Base-by-base conservation (phyloP, 2,329 filamentous ascomycete genomes). In the Ascochyta lentis region DNA sequence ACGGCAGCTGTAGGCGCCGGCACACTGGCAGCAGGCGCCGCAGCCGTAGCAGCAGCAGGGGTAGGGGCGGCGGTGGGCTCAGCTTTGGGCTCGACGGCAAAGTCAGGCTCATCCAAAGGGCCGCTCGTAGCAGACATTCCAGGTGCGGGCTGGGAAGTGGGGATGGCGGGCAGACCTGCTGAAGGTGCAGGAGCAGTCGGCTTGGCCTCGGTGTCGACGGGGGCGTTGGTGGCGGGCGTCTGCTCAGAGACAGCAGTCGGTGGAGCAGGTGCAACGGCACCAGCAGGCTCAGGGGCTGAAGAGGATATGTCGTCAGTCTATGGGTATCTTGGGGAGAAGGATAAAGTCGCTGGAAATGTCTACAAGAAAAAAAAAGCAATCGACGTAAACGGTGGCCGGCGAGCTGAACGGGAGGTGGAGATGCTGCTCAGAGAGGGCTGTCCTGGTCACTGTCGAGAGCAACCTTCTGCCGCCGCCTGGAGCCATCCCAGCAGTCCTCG, bases 91-190 rank as follows among this genome's bases (percentile, higher is more conserved):
- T 68, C 65, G 16, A 61, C 58, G 24, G 55, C 56, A 35, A 75
- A 71, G 49, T 68, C 63, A 24, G 66, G 67, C 46, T 73, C 64
- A 23, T 74, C 72, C 64, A 77, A 54, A 9, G 74, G 74, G 15
- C 74, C 74, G 31, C 71, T 75, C 9, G 74, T 77, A 12, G 74
- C 74, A 33, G 71, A 75, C 74, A 76, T 76, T 31, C 73, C 73
- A 16, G 70, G 70, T 22, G 71, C 72, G 23, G 68, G 66, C 58
- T 69, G 64, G 12, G 59, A 60, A 7, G 63, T 50, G 4, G 73
- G 70, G 37, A 72, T 50, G 2, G 29, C 41, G 22, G 55, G 55
- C 10, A 53, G 41, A 4, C 49, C 44, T 19, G 55, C 51, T 5
- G 54, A 37, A 48, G 58, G 43, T n/a, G 60, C 58, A 34, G 51